phyloP scores from a whole-genome alignment of 495 filamentous ascomycete genomes.

The Talaromyces nanjingensis region DNA sequence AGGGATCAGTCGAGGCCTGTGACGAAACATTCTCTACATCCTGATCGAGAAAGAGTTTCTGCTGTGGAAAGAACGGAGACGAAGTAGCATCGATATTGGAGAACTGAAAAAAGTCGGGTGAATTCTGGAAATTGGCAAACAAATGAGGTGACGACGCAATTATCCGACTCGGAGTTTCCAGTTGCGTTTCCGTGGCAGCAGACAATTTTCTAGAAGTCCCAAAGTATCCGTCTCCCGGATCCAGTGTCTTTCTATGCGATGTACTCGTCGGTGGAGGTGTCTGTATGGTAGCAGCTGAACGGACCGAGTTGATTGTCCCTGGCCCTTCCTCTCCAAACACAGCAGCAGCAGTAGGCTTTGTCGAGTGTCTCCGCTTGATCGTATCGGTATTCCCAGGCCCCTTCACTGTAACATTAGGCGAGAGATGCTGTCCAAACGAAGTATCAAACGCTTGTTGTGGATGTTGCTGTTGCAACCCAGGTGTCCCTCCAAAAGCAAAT shows the following conservation, averaged over 20 bases:
- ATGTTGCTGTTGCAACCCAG: slow-evolving; percentile 43
- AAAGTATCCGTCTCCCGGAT: slow-evolving; percentile 14
- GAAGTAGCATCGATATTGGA: slow-evolving; percentile 62
- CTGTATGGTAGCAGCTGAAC: slow-evolving; percentile 53
- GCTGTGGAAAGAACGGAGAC: slow-evolving; percentile 58
- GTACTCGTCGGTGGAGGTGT: slow-evolving; percentile 61
- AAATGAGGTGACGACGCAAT: slow-evolving; percentile 37
- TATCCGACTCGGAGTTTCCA: slow-evolving; percentile 38
- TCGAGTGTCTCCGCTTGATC: slow-evolving; percentile 27
- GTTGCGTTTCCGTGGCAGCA: slow-evolving; percentile 22
- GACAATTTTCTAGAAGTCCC: slow-evolving; percentile 18
- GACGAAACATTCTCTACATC: slow-evolving; percentile 24
- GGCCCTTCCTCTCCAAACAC: slow-evolving; percentile 26
- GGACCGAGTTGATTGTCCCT: slow-evolving; percentile 32
- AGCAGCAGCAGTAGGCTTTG: slow-evolving; percentile 29
- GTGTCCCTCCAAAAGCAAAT: slow-evolving; percentile 25
- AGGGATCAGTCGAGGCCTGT: slow-evolving; percentile 4
- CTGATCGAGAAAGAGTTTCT: slow-evolving; percentile 71
- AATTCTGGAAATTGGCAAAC: slow-evolving; percentile 50
- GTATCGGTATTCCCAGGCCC: slow-evolving; percentile 33
- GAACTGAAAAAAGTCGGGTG: slow-evolving; percentile 63
- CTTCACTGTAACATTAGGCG: slow-evolving; percentile 38
- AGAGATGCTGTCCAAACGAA: slow-evolving; percentile 46
- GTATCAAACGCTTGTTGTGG: slow-evolving; percentile 48
- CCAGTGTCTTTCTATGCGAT: slow-evolving; percentile 37